Base-by-base conservation (phyloP, 805 yeast genomes). In the Peterozyma toletana region DNA sequence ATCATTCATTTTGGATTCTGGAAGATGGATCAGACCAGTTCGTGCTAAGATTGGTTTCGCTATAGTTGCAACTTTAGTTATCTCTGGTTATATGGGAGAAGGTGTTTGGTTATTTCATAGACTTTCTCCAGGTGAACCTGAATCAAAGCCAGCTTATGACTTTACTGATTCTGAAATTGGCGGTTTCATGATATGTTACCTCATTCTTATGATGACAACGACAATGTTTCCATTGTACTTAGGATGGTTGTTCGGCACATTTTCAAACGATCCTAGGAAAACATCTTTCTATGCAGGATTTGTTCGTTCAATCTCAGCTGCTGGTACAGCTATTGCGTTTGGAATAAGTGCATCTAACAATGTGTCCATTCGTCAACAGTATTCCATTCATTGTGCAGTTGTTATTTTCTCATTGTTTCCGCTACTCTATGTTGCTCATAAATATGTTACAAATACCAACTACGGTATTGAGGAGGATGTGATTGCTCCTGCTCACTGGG, bases 191-290 rank as follows among this genome's bases (percentile, higher is more conserved):
- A 17, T 46, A 6, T 41, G 44, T 41, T 46, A 46, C 21, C n/a
- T 42, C 9, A n/a, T n/a, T n/a, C n/a, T n/a, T n/a, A n/a, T n/a
- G n/a, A n/a, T n/a, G n/a, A n/a, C n/a, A n/a, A n/a, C n/a, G n/a
- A n/a, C n/a, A n/a, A n/a, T n/a, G n/a, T n/a, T n/a, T n/a, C n/a
- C n/a, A n/a, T n/a, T n/a, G n/a, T n/a, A n/a, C n/a, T n/a, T n/a
- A 41, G 35, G 47, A 39, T 42, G 45, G 45, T 18, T 40, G 21
- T 31, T 34, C 11, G 14, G 47, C 40, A 30, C 48, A 11, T 33
- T 50, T 18, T 44, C 52, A 5, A 51, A 51, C 38, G 53, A 51
- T 36, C 45, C 53, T 35, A 44, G 48, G 39, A 48, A 45, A 36
- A 29, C 43, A 11, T 46, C 47, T 14, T 30, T 44, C 5, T 48